Percentiles rank a stretch among this genome's conserved stretches.
Conservation (phyloP, 2,329 filamentous ascomycete genomes). For the Xylariaceae sp. region DNA sequence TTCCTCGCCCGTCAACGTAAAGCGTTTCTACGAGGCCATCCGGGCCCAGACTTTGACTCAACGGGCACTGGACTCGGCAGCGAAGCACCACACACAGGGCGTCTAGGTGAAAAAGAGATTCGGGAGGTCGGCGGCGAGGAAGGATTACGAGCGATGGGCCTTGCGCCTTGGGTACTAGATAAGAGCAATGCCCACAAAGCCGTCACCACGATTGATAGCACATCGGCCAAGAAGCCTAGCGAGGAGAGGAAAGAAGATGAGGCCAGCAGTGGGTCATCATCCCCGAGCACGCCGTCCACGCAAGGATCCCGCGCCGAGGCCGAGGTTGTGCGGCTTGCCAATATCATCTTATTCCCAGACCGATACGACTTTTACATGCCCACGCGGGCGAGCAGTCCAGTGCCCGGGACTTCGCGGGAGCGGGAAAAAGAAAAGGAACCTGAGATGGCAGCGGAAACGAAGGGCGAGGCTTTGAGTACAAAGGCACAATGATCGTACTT, state of each 20-base stretch:
- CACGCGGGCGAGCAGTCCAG: conserved; percentile 31
- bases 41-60: conserved; percentile 53
- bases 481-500: too few species aligned
- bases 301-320: conserved; percentile 41
- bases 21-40: conserved; percentile 51
- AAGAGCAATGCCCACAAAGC: conserved; percentile 37
- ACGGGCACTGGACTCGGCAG: conserved; percentile 47
- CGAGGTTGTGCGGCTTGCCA: conserved; percentile 51
- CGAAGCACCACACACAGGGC: conserved; percentile 47
- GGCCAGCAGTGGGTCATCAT: conserved; percentile 18
- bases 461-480: too few species aligned
- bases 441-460: too few species aligned
- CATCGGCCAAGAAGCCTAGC: conserved; percentile 16
- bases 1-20: conserved; percentile 56
- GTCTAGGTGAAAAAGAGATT: conserved; percentile 49
- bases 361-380: conserved; percentile 47
- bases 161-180: conserved; percentile 50
- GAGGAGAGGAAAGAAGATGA: conserved; percentile 20
- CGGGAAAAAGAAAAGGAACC: too few species aligned
- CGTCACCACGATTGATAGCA: conserved; percentile 10
- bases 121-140: conserved; percentile 46
- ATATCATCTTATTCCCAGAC: conserved; percentile 55
- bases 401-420: too few species aligned
- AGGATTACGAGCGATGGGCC: conserved; percentile 54
- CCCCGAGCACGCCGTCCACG: conserved; percentile 18